Base-by-base conservation (phyloP, 2,329 filamentous ascomycete species). In the Phyllosticta paracitricarpa region DNA sequence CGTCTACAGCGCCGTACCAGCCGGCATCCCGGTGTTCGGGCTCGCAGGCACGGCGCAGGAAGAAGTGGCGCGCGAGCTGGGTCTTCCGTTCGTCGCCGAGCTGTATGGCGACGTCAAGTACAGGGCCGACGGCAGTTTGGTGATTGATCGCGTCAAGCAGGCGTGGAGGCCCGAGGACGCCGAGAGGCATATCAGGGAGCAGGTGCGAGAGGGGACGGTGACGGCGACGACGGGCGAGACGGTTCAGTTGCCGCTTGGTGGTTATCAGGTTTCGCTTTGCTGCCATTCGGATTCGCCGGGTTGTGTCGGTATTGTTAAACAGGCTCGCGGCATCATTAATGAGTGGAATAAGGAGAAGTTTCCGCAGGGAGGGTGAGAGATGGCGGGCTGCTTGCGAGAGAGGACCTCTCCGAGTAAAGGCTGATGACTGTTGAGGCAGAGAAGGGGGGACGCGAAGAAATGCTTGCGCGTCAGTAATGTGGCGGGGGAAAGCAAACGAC, bases 121-220 rank as follows among this genome's bases (percentile, higher is more conserved):
- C 62, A 78, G 74, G 63, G 69, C 71, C 7, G 77, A 81, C 61
- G 76, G 75, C 12, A 81, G 74, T 61, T 69, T 83, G 51, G 77
- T 83, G 2, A 83, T 83, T 67, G 81, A 83, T 64, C 75, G 82
- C 33, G 82, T 83, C 73, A 84, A 84, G 73, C 82, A 83, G 75
- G 68, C 76, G 8, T 78, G 76, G 76, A 72, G 73, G 52, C 65
- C 70, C 1, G 74, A 77, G 52, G 76, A 78, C 58, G 74, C 69
- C 7, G 70, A 73, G 62, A 71, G 68, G 59, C 76, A 78, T 40
- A 72, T 78, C 54, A 68, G 67, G 25, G 68, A 68, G 22, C 76
- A 78, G 59, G 68, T 78, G 4, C 71, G 77, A 35, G 70, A 72
- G 56, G 72, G 71, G 2, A 70, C 70, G 4, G 76, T 78, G 3